Evolutionary conservation across 2,329 filamentous ascomycete genomes (phyloP), one percentile per base, ranked within the genome.

Genomic region (Diaporthe humulicola): DNA sequence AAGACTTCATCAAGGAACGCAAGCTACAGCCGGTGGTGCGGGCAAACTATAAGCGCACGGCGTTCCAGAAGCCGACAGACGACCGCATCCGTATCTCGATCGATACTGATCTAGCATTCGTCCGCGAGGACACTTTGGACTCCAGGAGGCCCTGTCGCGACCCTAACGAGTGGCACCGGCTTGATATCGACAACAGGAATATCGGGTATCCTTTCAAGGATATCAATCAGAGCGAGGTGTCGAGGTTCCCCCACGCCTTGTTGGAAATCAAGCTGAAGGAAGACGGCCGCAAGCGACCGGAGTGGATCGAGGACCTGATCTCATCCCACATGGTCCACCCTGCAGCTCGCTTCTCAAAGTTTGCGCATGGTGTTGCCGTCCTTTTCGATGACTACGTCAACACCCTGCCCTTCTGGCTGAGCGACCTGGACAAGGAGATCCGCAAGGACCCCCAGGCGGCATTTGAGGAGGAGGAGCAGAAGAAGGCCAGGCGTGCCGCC

Each of bases 341-440:
- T 60, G 93, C 94, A 0, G 95, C 96, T 1, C 92, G 94, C 69
- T 99, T 99, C 86, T 98, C 95, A 80, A 99, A 99, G 83, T 99
- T 98, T 79, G 94, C 98, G 3, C 96, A 99, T 80, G 97, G 97
- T 76, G 93, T 97, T 6, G 96, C 96, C 10, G 93, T 93, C 52
- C 88, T 99, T 2, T 98, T 98, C 79, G 97, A 98, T 80, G 95
- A 99, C 83, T 92, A 98, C 81, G 96, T 99, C 83, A 98, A 98
- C 85, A 96, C 92, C 77, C 92, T 98, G 80, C 97, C 97, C 19
- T 98, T 98, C 86, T 99, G 97, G 97, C 90, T 98, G 45, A 93
- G 93, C 79, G 94, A 98, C 77, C 89, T 98, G 57, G 96, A 98
- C 81, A 94, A 91, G 42, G 97, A 99, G 81, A 99, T 99, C 81